Evolutionary conservation across 2,329 filamentous ascomycete genomes (phyloP), one percentile per base, ranked within the genome.

Genomic region (Epichloe bromicola): DNA sequence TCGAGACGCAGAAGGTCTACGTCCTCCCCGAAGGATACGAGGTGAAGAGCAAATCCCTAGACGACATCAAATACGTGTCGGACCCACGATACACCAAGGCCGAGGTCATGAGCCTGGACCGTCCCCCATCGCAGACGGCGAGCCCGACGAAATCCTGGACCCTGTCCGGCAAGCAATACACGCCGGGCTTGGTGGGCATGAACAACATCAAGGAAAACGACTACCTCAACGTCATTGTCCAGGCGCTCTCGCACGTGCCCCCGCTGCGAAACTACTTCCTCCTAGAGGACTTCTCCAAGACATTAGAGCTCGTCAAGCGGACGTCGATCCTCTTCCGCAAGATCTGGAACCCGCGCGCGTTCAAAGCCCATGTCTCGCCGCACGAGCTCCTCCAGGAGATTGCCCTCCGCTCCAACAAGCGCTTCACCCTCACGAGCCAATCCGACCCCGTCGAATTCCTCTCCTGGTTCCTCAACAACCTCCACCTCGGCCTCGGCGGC

Each of bases 191-290:
- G 65, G 88, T 98, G 54, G 93, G 93, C 58, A 94, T 98, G 87
- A 98, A 98, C 76, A 98, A 98, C 70, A 96, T 98, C 75, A 98
- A 98, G 69, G 88, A 93, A 53, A 98, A 98, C 70, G 93, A 98
- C 72, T 98, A 98, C 70, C 78, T 97, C 63, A 98, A 98, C 64
- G 91, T 95, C 26, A 80, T 96, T 3, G 85, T 95, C 46, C 93
- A 98, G 67, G 85, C 90, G 6, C 76, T 98, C 38, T 84, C 91
- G 3, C 93, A 98, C 67, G 88, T 97, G 26, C 74, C 83, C 19
- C 91, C 93, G 4, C 73, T 98, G 58, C 82, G 93, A 36, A 96
- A 97, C 65, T 97, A 82, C 70, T 83, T 97, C 64, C 82, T 98
- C 61, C 78, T 97, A 1, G 88, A 95, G 63, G 79, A 94, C 58